Percentiles rank a stretch among this genome's conserved stretches.
Conservation (phyloP, 371 early-diverging fungal species). For the Batkoa obscura region DNA sequence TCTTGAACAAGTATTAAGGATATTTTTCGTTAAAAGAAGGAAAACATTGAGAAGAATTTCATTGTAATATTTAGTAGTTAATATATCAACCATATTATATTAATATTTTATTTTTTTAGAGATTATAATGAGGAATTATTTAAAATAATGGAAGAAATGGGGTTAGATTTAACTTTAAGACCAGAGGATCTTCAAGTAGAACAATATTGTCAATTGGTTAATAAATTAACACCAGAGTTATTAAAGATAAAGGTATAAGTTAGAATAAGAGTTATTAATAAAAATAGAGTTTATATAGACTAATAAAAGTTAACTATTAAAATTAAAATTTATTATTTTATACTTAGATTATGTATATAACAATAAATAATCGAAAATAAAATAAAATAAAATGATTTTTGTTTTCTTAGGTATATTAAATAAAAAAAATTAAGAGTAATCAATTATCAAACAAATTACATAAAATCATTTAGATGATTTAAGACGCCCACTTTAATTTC, state of each 20-base stretch:
- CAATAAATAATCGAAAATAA: too few relatives aligned
- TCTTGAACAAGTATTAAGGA: conserved; percentile 40
- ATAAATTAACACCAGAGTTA: background rate
- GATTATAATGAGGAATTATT: conserved; percentile 17
- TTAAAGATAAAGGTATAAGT: too few relatives aligned
- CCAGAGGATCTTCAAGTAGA: conserved; percentile 38
- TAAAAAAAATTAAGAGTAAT: too few relatives aligned
- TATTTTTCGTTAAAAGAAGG: conserved; percentile 46
- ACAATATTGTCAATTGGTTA: conserved; percentile 26
- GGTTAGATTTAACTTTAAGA: conserved; percentile 26
- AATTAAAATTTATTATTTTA: too few relatives aligned
- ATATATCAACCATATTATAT: background rate
- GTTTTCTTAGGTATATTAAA: too few relatives aligned
- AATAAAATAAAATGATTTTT: too few relatives aligned
- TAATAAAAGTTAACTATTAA: too few relatives aligned
- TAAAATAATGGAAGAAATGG: conserved; percentile 21
- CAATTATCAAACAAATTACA: too few relatives aligned
- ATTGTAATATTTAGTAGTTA: conserved; percentile 13
- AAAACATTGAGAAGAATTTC: conserved; percentile 49
- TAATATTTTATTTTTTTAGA: background rate
- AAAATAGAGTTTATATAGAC: too few relatives aligned
- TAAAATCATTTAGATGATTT: background rate
- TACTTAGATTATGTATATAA: too few relatives aligned
- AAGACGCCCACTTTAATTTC: conserved; percentile 8
- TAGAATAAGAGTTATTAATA: too few relatives aligned